These are phyloP conservation scores for Chiua virens DNA, from an alignment of 768 basidiomycete species.

Conservation along the genomic window DNA sequence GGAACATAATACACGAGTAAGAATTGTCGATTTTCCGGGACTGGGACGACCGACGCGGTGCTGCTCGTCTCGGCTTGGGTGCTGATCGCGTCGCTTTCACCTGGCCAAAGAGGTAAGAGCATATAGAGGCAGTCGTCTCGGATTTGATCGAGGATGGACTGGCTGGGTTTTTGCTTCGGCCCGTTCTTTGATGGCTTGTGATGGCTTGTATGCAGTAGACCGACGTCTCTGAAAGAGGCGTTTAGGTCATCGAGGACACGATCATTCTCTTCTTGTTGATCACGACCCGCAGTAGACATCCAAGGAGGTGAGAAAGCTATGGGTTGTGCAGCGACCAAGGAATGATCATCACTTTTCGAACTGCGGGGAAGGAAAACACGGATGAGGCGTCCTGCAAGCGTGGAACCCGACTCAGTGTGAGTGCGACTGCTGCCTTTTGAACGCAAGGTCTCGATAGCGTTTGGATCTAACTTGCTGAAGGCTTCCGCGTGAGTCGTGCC, in stretches of 20 bases:
- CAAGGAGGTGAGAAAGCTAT: slow-evolving; percentile 51
- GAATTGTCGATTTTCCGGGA: slow-evolving; percentile 57
- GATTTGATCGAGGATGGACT: slow-evolving; percentile 58
- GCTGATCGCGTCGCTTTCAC: slow-evolving; percentile 58
- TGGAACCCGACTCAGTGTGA: slow-evolving; percentile 19
- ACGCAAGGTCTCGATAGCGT: slow-evolving; percentile 47
- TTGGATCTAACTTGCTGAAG: slow-evolving; percentile 58
- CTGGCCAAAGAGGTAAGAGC: slow-evolving; percentile 84
- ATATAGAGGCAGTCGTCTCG: slow-evolving; percentile 74
- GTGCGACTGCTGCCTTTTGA: slow-evolving; percentile 29
- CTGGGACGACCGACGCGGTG: slow-evolving; percentile 39
- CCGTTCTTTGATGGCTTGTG: slow-evolving; percentile 27
- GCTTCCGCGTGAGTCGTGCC: slow-evolving; percentile 65
- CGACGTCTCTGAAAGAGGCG: slow-evolving; percentile 78
- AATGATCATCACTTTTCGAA: slow-evolving; percentile 24
- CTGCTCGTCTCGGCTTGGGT: slow-evolving; percentile 20
- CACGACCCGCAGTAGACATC: slow-evolving; percentile 63
- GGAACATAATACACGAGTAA: slow-evolving; percentile 81
- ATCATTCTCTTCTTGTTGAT: slow-evolving; percentile 65
- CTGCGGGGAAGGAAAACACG: slow-evolving; percentile 18
- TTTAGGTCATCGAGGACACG: slow-evolving; percentile 69
- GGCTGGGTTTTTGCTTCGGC: slow-evolving; percentile 17
- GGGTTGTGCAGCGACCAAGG: slow-evolving; percentile 25
- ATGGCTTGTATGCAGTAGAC: slow-evolving; percentile 60
- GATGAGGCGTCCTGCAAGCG: slow-evolving; percentile 21